phyloP scores from a whole-genome alignment of 2,329 filamentous ascomycete genomes.

The Ceratocystis diversiconidia region DNA sequence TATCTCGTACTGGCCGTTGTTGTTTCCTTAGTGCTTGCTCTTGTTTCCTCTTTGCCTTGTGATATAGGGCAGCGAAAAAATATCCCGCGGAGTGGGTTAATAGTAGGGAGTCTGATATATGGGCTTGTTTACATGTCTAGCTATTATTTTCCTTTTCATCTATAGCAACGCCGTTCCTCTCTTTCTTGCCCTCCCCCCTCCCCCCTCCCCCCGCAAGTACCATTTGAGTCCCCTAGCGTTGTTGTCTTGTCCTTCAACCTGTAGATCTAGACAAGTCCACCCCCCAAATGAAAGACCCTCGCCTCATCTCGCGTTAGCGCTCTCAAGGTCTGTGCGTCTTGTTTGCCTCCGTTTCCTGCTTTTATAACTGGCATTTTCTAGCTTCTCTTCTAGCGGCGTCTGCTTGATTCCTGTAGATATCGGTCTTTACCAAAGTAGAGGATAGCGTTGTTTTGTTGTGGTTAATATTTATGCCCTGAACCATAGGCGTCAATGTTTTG shows the following conservation, averaged over 20 bases:
- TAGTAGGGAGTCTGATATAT: not conserved
- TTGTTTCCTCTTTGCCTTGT: constrained; percentile 1
- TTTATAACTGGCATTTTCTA: too few relatives aligned
- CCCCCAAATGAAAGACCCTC: not conserved
- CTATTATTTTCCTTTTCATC: not conserved
- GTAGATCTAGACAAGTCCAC: not conserved
- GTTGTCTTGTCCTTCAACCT: not conserved
- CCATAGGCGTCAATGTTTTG: not conserved
- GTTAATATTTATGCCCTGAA: not conserved
- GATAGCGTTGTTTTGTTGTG: too few relatives aligned
- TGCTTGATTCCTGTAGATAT: not conserved
- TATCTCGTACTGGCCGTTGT: not conserved
- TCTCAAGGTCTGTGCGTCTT: not conserved
- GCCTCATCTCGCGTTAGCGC: too few relatives aligned
- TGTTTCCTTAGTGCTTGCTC: not conserved
- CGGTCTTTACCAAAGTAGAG: too few relatives aligned
- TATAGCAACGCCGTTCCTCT: not conserved
- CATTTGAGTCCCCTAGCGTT: not conserved
- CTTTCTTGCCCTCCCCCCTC: not conserved
- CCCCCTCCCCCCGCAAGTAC: not conserved
- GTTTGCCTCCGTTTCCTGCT: too few relatives aligned
- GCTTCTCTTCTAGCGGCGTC: not conserved
- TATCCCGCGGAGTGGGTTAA: not conserved
- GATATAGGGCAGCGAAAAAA: not conserved
- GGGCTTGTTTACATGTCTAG: not conserved